phyloP scores from a whole-genome alignment of 371 early-diverging fungal species.

The Apophysomyces elegans region DNA sequence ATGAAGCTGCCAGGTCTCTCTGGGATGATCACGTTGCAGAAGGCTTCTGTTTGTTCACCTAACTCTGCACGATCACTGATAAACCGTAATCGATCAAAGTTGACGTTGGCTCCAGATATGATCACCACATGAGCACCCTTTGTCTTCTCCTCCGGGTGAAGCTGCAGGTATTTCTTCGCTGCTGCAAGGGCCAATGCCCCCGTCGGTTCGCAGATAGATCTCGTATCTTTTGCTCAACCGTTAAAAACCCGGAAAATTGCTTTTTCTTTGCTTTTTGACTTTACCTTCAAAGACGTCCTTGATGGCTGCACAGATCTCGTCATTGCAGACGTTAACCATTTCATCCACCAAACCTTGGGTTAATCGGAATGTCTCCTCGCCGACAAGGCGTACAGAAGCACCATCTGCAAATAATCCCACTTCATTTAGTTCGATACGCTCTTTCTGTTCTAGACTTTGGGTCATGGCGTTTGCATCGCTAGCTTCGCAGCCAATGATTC shows the following conservation, averaged over 20 bases:
- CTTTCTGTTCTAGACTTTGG: constrained; percentile 66
- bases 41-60: constrained; percentile 89
- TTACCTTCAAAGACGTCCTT: constrained; percentile 93
- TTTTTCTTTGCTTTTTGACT: not conserved
- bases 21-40: constrained; percentile 90
- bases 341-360: constrained; percentile 75
- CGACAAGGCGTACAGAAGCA: constrained; percentile 91
- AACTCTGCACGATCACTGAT: constrained; percentile 94
- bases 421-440: constrained; percentile 69
- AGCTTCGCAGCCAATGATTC: constrained; percentile 92
- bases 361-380: constrained; percentile 86
- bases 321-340: constrained; percentile 88
- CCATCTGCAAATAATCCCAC: constrained; percentile 98
- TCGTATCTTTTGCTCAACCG: constrained; percentile 67
- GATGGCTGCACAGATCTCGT: constrained; percentile 98
- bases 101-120: constrained; percentile 95
- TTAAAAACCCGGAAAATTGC: not conserved
- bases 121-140: constrained; percentile 75
- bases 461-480: constrained; percentile 92
- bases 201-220: constrained; percentile 94
- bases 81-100: constrained; percentile 95
- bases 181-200: constrained; percentile 93
- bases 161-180: constrained; percentile 77
- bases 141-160: constrained; percentile 42
- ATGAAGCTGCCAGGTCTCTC: constrained; percentile 90